Conservation (phyloP, 2,329 filamentous ascomycete genomes). For the Fusarium buxicola region DNA sequence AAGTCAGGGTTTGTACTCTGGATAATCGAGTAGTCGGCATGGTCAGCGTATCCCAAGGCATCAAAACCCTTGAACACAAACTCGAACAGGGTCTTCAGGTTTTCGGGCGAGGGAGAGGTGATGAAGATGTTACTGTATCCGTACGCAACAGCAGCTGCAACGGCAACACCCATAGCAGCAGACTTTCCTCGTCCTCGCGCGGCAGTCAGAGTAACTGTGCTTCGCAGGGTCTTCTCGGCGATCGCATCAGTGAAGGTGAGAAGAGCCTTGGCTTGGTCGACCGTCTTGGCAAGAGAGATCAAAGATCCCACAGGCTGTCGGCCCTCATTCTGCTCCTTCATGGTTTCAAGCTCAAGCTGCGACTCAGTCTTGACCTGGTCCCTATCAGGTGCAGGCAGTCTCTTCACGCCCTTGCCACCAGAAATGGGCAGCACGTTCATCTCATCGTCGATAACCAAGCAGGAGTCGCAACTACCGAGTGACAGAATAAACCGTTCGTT, state of each 20-base stretch:
- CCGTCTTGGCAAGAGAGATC: constrained; percentile 85
- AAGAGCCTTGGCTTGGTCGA: constrained; percentile 97
- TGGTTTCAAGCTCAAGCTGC: constrained; percentile 80
- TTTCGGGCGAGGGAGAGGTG: constrained; percentile 96
- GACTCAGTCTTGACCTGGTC: constrained; percentile 79
- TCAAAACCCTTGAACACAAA: constrained; percentile 99
- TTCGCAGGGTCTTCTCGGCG: constrained; percentile 92
- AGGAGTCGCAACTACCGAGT: constrained; percentile 92
- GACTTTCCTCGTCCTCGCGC: constrained; percentile 97
- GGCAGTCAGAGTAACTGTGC: constrained; percentile 92
- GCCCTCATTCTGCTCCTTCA: constrained; percentile 89
- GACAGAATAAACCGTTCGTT: constrained; percentile 98
- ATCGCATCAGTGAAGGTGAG: constrained; percentile 97
- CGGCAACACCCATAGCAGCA: constrained; percentile 91
- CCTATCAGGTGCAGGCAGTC: constrained; percentile 79
- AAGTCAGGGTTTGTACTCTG: constrained; percentile 98
- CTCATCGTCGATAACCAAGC: constrained; percentile 96
- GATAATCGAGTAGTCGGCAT: constrained; percentile 97
- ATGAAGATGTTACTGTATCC: constrained; percentile 99
- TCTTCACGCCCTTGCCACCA: constrained; percentile 89
- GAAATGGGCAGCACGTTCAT: constrained; percentile 97
- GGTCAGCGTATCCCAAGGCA: constrained; percentile 90
- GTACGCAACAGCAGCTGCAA: constrained; percentile 93
- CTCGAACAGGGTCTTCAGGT: constrained; percentile 97
- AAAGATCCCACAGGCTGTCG: constrained; percentile 88